phyloP scores from a whole-genome alignment of 108 stramenopile genomes.

The Nannochloropsis salina region DNA sequence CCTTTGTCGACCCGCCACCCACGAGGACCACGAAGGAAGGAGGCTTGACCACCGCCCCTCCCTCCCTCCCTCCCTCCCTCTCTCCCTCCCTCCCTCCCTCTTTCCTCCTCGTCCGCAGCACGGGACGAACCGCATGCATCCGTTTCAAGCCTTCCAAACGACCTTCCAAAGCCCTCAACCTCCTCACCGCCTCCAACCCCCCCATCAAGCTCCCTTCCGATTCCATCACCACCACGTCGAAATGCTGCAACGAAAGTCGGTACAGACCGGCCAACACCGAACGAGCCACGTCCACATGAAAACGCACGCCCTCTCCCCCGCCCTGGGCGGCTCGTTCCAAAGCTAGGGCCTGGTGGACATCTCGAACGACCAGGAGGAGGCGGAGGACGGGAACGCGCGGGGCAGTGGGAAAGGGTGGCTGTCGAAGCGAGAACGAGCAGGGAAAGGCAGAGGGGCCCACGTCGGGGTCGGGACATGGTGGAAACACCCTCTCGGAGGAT shows the following conservation, averaged over 20 bases:
- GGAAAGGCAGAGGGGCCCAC: not conserved
- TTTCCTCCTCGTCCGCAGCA: slow-evolving; percentile 2
- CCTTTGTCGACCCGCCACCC: not conserved
- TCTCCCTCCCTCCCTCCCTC: slow-evolving; percentile 31
- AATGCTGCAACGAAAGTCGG: not conserved
- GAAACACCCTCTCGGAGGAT: not conserved
- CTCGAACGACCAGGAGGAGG: slow-evolving; percentile 2
- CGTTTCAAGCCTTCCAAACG: not conserved
- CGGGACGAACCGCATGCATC: not conserved
- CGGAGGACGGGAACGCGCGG: not conserved
- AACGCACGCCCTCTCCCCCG: not conserved
- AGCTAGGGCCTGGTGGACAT: not conserved
- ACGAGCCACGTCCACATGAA: not conserved
- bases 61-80: not conserved
- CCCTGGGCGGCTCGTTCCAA: not conserved
- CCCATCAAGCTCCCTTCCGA: not conserved
- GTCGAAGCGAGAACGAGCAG: not conserved
- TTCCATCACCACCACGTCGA: not conserved
- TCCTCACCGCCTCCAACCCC: not conserved
- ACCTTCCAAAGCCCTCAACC: not conserved
- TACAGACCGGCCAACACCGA: not conserved
- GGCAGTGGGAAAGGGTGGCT: not conserved
- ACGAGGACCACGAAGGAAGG: not conserved
- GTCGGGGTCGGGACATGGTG: not conserved
- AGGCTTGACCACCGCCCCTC: not conserved